phyloP scores from a whole-genome alignment of 2,329 filamentous ascomycete species.

The Microascus cirrosus region DNA sequence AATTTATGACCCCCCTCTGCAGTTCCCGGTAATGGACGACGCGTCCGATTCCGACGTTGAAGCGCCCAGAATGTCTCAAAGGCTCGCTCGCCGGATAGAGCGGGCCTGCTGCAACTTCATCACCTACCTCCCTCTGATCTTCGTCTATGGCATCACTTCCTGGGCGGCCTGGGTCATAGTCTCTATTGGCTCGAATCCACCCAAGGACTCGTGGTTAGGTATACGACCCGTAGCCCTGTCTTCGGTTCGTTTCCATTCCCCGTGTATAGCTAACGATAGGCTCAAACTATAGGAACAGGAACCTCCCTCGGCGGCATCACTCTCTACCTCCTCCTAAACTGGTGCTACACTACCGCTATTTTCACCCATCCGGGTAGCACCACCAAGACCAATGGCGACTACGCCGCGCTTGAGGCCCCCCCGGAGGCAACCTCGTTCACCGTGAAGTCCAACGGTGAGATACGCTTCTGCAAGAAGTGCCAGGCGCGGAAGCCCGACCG shows the following conservation, averaged over 20 bases:
- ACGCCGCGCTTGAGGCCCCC: constrained; percentile 51
- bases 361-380: constrained; percentile 80
- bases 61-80: constrained; percentile 37
- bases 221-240: constrained; percentile 13
- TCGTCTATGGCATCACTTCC: constrained; percentile 81
- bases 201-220: constrained; percentile 47
- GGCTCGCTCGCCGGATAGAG: constrained; percentile 62
- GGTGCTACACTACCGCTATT: constrained; percentile 84
- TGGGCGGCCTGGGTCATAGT: constrained; percentile 89
- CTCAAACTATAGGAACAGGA: constrained; percentile 29
- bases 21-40: constrained; percentile 1
- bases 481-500: constrained; percentile 90
- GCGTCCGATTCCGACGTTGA: constrained; percentile 15
- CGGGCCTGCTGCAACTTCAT: constrained; percentile 70
- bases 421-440: constrained; percentile 63
- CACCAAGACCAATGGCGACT: constrained; percentile 49
- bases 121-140: constrained; percentile 76
- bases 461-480: constrained; percentile 95
- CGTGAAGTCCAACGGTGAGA: constrained; percentile 79
- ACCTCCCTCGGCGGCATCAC: constrained; percentile 54
- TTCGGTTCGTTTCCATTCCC: background rate
- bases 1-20: background rate
- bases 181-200: constrained; percentile 52
- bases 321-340: constrained; percentile 72
- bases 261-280: background rate